These are phyloP conservation scores for Amylocarpus encephaloides DNA, from an alignment of 2,329 filamentous ascomycete genomes.

Conservation along the genomic window DNA sequence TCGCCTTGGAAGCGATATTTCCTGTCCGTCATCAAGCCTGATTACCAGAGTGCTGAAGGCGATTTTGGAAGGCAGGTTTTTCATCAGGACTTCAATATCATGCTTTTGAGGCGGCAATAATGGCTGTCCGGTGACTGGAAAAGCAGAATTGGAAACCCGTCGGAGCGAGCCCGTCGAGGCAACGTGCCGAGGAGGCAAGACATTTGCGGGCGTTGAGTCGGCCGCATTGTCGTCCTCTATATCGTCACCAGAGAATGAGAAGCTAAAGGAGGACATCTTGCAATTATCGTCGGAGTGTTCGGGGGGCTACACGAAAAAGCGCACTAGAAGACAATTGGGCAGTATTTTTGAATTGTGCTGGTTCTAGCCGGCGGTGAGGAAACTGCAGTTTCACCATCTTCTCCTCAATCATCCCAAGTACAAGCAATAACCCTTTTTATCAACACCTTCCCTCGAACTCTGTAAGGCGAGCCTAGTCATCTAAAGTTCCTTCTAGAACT, in stretches of 20 bases:
- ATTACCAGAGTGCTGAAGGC: slow-evolving; percentile 60
- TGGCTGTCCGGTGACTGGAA: slow-evolving; percentile 56
- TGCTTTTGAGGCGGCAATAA: slow-evolving; percentile 50
- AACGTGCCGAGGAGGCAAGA: slow-evolving; percentile 16
- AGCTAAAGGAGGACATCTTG: slow-evolving; percentile 35
- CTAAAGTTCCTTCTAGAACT: too few relatives aligned
- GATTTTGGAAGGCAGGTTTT: slow-evolving; percentile 63
- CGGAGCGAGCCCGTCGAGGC: slow-evolving; percentile 31
- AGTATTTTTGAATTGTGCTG: too few relatives aligned
- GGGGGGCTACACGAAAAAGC: too few relatives aligned
- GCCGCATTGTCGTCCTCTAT: slow-evolving; percentile 44
- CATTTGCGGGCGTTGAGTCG: neutral
- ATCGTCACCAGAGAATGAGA: slow-evolving; percentile 57
- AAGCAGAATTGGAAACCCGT: slow-evolving; percentile 38
- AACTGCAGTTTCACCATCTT: too few relatives aligned
- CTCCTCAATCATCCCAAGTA: too few relatives aligned
- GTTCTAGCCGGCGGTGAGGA: too few relatives aligned
- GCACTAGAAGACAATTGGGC: too few relatives aligned
- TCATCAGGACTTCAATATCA: slow-evolving; percentile 45
- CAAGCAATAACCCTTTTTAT: too few relatives aligned
- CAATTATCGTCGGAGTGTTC: neutral
- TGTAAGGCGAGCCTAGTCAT: too few relatives aligned
- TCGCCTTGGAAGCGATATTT: slow-evolving; percentile 57
- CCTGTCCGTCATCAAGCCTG: slow-evolving; percentile 49
- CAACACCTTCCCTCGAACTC: too few relatives aligned